phyloP scores from a whole-genome alignment of 2,329 filamentous ascomycete species.

The Huntiella omanensis region DNA sequence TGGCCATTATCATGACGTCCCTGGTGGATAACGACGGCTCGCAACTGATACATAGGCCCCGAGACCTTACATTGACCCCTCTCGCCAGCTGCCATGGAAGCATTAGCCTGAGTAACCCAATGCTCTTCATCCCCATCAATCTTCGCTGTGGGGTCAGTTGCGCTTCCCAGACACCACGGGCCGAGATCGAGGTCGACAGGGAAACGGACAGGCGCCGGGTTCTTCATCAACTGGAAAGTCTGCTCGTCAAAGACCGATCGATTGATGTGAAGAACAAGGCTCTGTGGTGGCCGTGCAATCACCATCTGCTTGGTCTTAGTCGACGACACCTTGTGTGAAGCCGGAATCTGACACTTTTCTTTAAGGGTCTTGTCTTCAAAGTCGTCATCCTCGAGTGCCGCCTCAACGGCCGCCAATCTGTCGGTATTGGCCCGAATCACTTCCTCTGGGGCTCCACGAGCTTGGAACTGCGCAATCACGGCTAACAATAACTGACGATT shows the following conservation, averaged over 20 bases:
- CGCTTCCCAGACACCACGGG: constrained; percentile 64
- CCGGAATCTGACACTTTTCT: constrained; percentile 44
- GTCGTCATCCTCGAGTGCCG: constrained; percentile 59
- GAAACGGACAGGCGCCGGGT: constrained; percentile 61
- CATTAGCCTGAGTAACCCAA: constrained; percentile 49
- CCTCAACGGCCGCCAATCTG: constrained; percentile 46
- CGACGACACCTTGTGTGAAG: constrained; percentile 50
- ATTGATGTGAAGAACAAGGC: constrained; percentile 74
- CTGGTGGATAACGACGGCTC: constrained; percentile 73
- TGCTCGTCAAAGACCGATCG: constrained; percentile 76
- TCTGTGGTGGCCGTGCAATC: constrained; percentile 62
- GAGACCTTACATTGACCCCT: constrained; percentile 29
- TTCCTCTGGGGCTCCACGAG: constrained; percentile 23
- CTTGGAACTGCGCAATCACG: constrained; percentile 18
- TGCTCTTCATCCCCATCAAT: constrained; percentile 30
- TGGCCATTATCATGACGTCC: constrained; percentile 90
- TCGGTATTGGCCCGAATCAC: constrained; percentile 30
- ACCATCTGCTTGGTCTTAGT: constrained; percentile 85
- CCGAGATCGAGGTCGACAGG: constrained; percentile 56
- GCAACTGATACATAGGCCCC: constrained; percentile 53
- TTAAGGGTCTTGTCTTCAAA: constrained; percentile 51
- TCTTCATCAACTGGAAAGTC: constrained; percentile 67
- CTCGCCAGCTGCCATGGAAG: constrained; percentile 53
- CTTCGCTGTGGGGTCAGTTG: background rate
- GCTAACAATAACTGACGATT: constrained; percentile 28